Evolutionary conservation across 2,329 filamentous ascomycete genomes (phyloP).

Genomic region (Xylaria sp.): DNA sequence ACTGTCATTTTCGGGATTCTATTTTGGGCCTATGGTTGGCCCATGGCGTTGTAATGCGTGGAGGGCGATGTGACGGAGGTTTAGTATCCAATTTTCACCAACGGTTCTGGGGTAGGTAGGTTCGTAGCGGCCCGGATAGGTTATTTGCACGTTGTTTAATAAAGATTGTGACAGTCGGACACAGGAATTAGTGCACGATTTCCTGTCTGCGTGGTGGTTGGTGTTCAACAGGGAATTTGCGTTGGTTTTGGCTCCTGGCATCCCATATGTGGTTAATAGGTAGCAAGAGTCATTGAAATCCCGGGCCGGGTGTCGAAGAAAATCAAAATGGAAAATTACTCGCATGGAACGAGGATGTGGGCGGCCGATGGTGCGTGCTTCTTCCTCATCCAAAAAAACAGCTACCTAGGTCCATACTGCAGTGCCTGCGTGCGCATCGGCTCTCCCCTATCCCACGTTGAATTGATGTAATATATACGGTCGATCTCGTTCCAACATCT

Average conservation of each 20-base stretch:
- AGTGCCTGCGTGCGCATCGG: no score
- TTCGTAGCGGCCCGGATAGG: neutral
- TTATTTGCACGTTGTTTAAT: neutral
- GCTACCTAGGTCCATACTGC: no score
- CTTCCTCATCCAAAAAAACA: no score
- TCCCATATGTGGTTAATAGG: no score
- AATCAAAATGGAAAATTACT: neutral
- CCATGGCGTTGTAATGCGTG: slow-evolving; percentile 8
- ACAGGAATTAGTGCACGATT: neutral
- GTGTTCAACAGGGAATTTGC: neutral
- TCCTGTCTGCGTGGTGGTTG: neutral
- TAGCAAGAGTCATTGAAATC: no score
- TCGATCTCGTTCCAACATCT: neutral
- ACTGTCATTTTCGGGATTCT: neutral
- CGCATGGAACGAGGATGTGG: no score
- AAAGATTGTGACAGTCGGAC: neutral
- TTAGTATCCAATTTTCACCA: neutral
- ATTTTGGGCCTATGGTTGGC: neutral
- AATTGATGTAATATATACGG: neutral
- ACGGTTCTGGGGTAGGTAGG: no score
- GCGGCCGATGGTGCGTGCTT: no score
- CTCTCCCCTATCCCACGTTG: neutral
- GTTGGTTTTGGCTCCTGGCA: neutral
- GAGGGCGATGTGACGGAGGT: slow-evolving; percentile 1
- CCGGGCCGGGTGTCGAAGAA: neutral